Evolutionary conservation across 352 stramenopile genomes (phyloP).

Genomic region (Pythium apleroticum): DNA sequence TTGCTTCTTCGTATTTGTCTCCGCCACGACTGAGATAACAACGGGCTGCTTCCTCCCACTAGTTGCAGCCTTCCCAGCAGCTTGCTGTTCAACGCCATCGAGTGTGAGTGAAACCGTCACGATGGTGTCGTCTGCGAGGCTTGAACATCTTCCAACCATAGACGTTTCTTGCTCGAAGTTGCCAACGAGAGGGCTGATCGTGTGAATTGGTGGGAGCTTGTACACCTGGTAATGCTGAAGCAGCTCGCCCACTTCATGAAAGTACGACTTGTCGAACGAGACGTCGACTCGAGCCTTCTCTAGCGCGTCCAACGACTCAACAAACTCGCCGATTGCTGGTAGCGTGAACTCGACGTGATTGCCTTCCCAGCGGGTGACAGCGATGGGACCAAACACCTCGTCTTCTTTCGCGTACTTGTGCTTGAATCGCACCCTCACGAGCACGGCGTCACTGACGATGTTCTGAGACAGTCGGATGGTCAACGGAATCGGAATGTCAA

Average conservation of each 20-base stretch:
- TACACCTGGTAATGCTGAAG: constrained; percentile 54
- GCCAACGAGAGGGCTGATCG: constrained; percentile 45
- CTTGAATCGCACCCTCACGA: constrained; percentile 46
- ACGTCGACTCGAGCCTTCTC: constrained; percentile 41
- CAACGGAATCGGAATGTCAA: constrained; percentile 58
- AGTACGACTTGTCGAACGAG: constrained; percentile 55
- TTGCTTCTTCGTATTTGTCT: constrained; percentile 47
- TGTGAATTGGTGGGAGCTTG: constrained; percentile 58
- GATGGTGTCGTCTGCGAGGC: constrained; percentile 36
- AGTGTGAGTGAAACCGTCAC: constrained; percentile 40
- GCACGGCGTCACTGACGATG: constrained; percentile 47
- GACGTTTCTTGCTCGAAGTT: constrained; percentile 46
- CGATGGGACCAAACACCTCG: constrained; percentile 37
- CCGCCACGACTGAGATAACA: constrained; percentile 30
- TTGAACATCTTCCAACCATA: constrained; percentile 40
- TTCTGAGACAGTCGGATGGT: constrained; percentile 38
- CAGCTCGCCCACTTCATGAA: constrained; percentile 49
- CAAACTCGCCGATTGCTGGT: constrained; percentile 35
- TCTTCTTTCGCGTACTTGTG: constrained; percentile 15
- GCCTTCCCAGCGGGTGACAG: constrained; percentile 38
- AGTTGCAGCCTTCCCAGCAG: background rate
- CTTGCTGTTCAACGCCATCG: background rate
- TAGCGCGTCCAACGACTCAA: constrained; percentile 35
- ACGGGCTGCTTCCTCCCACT: constrained; percentile 8
- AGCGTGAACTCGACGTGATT: constrained; percentile 46